Base-by-base conservation (phyloP, 306 rosid genomes). In the Ammopiptanthus mongolicus region DNA sequence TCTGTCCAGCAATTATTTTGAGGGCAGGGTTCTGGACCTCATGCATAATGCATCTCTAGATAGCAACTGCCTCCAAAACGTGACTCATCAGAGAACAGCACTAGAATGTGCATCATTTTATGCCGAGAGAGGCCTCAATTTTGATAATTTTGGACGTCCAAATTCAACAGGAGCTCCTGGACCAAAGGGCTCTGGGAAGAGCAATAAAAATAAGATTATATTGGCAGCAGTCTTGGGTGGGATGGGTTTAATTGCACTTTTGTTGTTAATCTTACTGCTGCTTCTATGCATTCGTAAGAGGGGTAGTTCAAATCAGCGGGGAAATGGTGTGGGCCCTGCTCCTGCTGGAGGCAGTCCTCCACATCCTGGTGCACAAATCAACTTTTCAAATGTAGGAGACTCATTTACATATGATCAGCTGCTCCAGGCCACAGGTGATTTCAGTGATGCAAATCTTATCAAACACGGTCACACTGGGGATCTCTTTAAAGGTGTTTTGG, bases 391-490 rank as follows among this genome's bases (percentile, higher is more conserved):
- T 62, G 57, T 85, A 21, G 96, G 98, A 73, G 95, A 91, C 56
- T 84, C 88, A 10, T 88, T 88, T 81, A 78, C 93, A 29, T 87
- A 86, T 71, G 89, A 87, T 71, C 91, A 91, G 80, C 76, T 95
- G 74, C 96, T 91, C 74, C 90, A 84, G 84, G 96, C 98, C 61
- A 84, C 93, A 0, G 81, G 83, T 42, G 93, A 88, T 52, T 91
- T 95, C 65, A 85, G 78, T 6, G 86, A 88, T 58, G 46, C 77
- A 63, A 95, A 84, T 80, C 89, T 95, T 72, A 80, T 91, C 36
- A 95, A 91, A 80, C 81, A 79, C 34, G 98, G 98, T 39, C 97
- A 85, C 83, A 82, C 95, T 0, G 98, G 98, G 75, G 97, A 95
- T 83, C 81, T 95, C 18, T 90, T 82, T 81, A 79, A 71, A 6